These are phyloP conservation scores for Anisodus acutangulus DNA, from an alignment of 257 asterid genomes.

Conservation along the genomic window DNA sequence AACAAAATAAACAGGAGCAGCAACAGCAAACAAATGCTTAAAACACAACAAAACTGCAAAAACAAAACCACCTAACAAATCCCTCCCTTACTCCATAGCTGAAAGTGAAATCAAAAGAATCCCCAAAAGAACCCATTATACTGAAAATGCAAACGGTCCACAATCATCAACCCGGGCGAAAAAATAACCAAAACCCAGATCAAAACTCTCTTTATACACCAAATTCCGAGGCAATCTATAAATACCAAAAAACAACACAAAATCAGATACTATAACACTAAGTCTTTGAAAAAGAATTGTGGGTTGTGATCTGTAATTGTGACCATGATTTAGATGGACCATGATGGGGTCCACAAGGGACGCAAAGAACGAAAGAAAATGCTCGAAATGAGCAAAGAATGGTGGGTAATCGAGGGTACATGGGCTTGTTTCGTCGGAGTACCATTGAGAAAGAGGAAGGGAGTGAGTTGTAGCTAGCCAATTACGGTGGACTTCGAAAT, in stretches of 20 bases:
- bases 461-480: conserved; percentile 88
- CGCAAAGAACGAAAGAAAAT: conserved; percentile 74
- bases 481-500: conserved; percentile 92
- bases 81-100: conserved; percentile 78
- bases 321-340: conserved; percentile 64
- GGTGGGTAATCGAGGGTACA: conserved; percentile 98
- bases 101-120: conserved; percentile 66
- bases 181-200: conserved; percentile 69
- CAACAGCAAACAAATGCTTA: conserved; percentile 94
- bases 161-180: conserved; percentile 85
- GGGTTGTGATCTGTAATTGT: conserved; percentile 60
- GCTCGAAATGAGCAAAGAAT: conserved; percentile 88
- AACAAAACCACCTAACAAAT: conserved; percentile 80
- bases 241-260: conserved; percentile 56
- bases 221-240: conserved; percentile 48
- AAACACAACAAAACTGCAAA: conserved; percentile 86
- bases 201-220: conserved; percentile 43
- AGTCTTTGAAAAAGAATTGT: conserved; percentile 73
- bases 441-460: conserved; percentile 81
- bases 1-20: conserved; percentile 90
- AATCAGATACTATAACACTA: conserved; percentile 63
- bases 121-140: conserved; percentile 89
- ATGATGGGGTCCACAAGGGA: conserved; percentile 70
- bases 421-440: conserved; percentile 80
- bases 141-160: conserved; percentile 95